These are phyloP conservation scores for Kentomonas sorsogonicus DNA, from an alignment of 208 protist species.

Conservation along the genomic window DNA sequence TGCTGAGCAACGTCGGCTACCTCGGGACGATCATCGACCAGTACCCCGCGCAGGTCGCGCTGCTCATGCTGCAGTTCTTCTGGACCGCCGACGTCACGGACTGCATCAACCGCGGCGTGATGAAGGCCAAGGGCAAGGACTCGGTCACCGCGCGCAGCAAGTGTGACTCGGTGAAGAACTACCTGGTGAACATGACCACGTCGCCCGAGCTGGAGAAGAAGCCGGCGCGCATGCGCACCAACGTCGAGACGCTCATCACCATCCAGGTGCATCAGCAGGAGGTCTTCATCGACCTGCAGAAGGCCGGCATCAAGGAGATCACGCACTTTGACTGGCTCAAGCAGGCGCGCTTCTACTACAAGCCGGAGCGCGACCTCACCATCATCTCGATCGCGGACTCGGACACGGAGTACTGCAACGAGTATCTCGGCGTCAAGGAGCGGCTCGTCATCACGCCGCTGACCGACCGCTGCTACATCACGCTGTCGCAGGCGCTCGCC, in stretches of 20 bases:
- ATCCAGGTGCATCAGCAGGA: slow-evolving; percentile 95
- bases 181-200: slow-evolving; percentile 88
- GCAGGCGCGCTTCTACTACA: slow-evolving; percentile 93
- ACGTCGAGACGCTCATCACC: slow-evolving; percentile 94
- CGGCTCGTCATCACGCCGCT: slow-evolving; percentile 92
- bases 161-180: slow-evolving; percentile 89
- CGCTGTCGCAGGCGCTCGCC: slow-evolving; percentile 93
- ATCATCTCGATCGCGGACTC: slow-evolving; percentile 92
- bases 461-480: slow-evolving; percentile 95
- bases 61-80: slow-evolving; percentile 95
- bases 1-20: slow-evolving; percentile 81
- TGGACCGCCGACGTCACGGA: slow-evolving; percentile 95
- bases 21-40: slow-evolving; percentile 90
- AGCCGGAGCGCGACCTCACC: slow-evolving; percentile 83
- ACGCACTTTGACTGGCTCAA: slow-evolving; percentile 94
- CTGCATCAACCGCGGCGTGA: slow-evolving; percentile 84
- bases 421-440: slow-evolving; percentile 94
- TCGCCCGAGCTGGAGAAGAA: slow-evolving; percentile 84
- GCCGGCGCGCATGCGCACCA: slow-evolving; percentile 88
- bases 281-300: slow-evolving; percentile 90
- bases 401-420: slow-evolving; percentile 94
- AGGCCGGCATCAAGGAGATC: slow-evolving; percentile 82
- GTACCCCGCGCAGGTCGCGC: slow-evolving; percentile 93
- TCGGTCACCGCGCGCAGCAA: slow-evolving; percentile 68
- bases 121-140: slow-evolving; percentile 73